Conservation (phyloP, 2,329 filamentous ascomycete genomes). For the Sarocladium strictum region DNA sequence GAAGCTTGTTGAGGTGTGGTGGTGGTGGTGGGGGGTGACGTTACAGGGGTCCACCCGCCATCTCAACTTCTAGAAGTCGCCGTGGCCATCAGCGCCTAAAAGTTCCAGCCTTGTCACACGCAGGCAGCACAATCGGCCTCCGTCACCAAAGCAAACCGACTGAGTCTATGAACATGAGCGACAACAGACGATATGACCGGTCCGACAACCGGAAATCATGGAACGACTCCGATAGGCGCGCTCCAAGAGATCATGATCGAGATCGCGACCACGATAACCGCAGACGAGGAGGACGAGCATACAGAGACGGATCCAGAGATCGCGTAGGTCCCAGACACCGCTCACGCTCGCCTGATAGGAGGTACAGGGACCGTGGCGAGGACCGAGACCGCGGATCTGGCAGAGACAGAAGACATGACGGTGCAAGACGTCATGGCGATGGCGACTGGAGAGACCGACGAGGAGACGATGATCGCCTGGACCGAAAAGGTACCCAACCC, state of each 20-base stretch:
- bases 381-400: conserved; percentile 8
- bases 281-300: conserved; percentile 24
- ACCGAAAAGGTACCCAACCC: conserved; percentile 18
- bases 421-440: conserved; percentile 9
- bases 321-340: conserved; percentile 23
- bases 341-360: conserved; percentile 26
- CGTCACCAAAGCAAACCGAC: too few relatives aligned
- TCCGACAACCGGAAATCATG: conserved; percentile 55
- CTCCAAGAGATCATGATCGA: conserved; percentile 24
- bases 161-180: too few relatives aligned
- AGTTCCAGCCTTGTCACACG: background rate
- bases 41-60: conserved; percentile 1
- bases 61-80: background rate
- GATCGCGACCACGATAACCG: conserved; percentile 25
- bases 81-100: background rate
- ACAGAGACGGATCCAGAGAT: conserved; percentile 29
- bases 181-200: conserved; percentile 26
- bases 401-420: background rate
- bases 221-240: conserved; percentile 46
- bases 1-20: background rate
- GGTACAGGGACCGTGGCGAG: conserved; percentile 24
- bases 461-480: conserved; percentile 17
- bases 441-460: conserved; percentile 9
- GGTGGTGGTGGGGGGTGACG: background rate
- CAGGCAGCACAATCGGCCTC: too few relatives aligned